Evolutionary conservation across 768 basidiomycete species (phyloP).

Genomic region (Agrocybe praecox): DNA sequence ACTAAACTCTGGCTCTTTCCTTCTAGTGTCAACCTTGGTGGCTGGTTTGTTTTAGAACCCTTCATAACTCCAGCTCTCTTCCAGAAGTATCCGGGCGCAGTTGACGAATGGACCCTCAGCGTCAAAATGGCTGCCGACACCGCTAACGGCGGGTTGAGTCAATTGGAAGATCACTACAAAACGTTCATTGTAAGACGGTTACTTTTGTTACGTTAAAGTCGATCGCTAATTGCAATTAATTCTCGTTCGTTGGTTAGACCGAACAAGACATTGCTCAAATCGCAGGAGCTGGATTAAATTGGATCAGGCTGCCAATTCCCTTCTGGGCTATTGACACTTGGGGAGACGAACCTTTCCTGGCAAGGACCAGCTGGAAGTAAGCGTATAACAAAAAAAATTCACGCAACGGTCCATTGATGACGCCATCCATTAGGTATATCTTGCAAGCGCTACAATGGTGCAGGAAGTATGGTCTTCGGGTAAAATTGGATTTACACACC

Average conservation of each 20-base stretch:
- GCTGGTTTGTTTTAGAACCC: constrained; percentile 76
- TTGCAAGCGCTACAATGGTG: constrained; percentile 77
- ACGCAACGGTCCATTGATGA: neutral
- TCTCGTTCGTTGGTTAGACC: constrained; percentile 53
- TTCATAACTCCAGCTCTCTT: constrained; percentile 70
- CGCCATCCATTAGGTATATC: constrained; percentile 55
- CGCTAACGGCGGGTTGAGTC: constrained; percentile 61
- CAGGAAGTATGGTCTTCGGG: constrained; percentile 82
- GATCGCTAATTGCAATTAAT: neutral
- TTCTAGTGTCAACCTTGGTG: constrained; percentile 73
- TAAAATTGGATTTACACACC: constrained; percentile 79
- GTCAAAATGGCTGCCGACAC: constrained; percentile 66
- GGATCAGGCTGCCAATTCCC: constrained; percentile 82
- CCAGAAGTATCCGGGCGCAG: constrained; percentile 56
- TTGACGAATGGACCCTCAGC: constrained; percentile 73
- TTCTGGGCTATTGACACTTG: constrained; percentile 82
- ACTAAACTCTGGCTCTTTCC: neutral
- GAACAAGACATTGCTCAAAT: constrained; percentile 91
- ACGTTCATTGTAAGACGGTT: constrained; percentile 72
- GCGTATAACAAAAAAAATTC: neutral
- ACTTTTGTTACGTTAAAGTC: neutral
- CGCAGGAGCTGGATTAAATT: constrained; percentile 87
- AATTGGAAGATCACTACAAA: constrained; percentile 76
- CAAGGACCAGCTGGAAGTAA: constrained; percentile 73
- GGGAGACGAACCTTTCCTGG: constrained; percentile 80